Evolutionary conservation across 108 stramenopile species (phyloP), one percentile per base, ranked within the genome.

Genomic region (Cyclotella baltica): DNA sequence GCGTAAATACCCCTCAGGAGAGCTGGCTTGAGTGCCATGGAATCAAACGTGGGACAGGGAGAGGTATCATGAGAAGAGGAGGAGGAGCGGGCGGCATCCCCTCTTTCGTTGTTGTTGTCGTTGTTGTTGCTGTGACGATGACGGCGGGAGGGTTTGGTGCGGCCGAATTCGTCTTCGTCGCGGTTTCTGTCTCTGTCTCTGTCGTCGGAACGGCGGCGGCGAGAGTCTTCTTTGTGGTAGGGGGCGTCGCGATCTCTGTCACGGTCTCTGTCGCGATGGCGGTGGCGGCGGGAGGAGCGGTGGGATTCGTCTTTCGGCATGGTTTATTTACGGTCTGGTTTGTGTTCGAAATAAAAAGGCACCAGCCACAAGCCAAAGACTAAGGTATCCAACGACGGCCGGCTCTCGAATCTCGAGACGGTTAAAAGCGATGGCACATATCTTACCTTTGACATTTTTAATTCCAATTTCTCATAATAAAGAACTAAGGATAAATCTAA

Each of bases 1-100:
- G 96, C 97, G 81, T 98, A 99, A 57, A 98, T 95, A 22, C 99
- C 99, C 13, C 89, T 88, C 5, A 96, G 70, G 47, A 96, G 62
- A 62, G 85, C 83, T 0, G 88, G 87, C 69, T 93, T 93, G 38
- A 96, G 82, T 10, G 88, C 75, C 91, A 96, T 92, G 72, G 86
- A 90, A 65, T 96, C 95, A 76, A 96, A 96, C n/a, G 92, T 90
- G 1, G 90, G 69, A 33, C 89, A 87, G 11, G 92, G 92, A 18
- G 91, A 64, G 43, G 76, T 80, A 52, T 93, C 92, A 55, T 76
- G 58, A 29, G 37, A 59, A 25, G 37, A 16, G 38, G 46, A 31
- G 25, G 57, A 9, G 2, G 13, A 1, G 30, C 25, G 55, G 55
- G 33, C 27, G 48, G 38, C 47, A n/a, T n/a, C n/a, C n/a, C n/a